Base-by-base conservation (phyloP, 2,329 filamentous ascomycete genomes). In the Cryphonectria carpinicola region DNA sequence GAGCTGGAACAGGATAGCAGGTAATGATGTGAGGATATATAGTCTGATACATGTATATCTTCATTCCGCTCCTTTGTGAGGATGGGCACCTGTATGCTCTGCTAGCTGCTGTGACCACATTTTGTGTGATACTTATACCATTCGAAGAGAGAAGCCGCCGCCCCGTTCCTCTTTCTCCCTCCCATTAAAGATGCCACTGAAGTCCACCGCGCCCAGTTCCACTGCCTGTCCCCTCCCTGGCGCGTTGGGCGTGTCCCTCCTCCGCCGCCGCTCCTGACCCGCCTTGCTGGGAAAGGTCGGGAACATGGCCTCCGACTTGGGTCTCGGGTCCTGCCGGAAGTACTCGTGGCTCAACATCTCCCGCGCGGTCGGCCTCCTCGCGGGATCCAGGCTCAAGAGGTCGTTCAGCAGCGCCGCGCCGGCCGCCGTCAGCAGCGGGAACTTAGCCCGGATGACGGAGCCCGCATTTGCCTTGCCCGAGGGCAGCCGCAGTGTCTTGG, bases 201-300 rank as follows among this genome's bases (percentile, higher is more conserved):
- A 90, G 79, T 94, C 92, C 14, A 87, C 83, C 2, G 84, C 82
- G 0, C 85, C 84, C 3, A 89, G 75, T 5, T 85, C 83, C 1
- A 88, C 89, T 70, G 88, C 88, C 66, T 92, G 89, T 0, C 94
- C 95, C 43, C 95, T 85, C 54, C 88, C 88, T 0, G 96, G 96
- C 8, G 96, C 96, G 79, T 94, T 91, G 0, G 96, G 96, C 73
- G 91, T 95, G 72, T 90, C 89, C 71, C 88, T 85, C 52, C 88
- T 85, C 74, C 93, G 85, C 75, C 94, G 85, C 77, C 90, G 92
- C 84, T 99, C 96, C 84, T 96, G 92, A 1, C 94, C 94, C 0
- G 96, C 96, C 81, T 97, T 98, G 76, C 93, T 96, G 0, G 96
- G 96, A 79, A 98, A 99, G 0, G 96, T 98, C 2, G 96, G 96